A percentile compares a stretch with the other conserved stretches of the same genome.
These are phyloP conservation scores for Vitis amurensis DNA, from an alignment of 164 flowering plant genomes.

Conservation along the genomic window DNA sequence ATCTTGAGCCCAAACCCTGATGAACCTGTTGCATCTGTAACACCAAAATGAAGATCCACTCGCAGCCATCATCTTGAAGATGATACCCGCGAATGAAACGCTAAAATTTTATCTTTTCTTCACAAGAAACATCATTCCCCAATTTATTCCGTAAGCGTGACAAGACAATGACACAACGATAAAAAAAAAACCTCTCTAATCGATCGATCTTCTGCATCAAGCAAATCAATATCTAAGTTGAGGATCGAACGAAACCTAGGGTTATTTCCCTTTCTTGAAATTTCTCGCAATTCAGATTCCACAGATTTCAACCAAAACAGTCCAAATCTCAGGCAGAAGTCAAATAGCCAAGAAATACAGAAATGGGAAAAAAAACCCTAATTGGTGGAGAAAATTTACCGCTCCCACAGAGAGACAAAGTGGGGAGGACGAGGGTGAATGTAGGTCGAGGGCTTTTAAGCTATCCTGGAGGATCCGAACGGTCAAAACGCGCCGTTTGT, in stretches of 20 bases:
- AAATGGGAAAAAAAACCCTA: not conserved
- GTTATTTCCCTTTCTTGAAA: not conserved
- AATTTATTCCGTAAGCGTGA: no score
- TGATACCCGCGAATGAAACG: constrained; percentile 1
- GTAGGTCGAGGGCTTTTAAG: not conserved
- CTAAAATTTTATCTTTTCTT: not conserved
- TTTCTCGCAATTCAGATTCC: no score
- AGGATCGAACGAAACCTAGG: not conserved
- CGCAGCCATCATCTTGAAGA: constrained; percentile 21
- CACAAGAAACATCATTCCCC: no score
- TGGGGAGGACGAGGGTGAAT: not conserved
- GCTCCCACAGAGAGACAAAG: not conserved
- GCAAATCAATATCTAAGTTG: no score
- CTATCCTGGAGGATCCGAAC: not conserved
- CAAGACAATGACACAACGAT: no score
- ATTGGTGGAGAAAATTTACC: no score
- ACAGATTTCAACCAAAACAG: no score
- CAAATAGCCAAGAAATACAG: not conserved
- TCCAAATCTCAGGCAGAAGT: not conserved
- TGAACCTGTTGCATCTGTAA: constrained; percentile 58
- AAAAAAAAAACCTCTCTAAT: no score
- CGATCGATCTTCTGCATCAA: no score
- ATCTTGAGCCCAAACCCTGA: constrained; percentile 35
- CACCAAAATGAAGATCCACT: constrained; percentile 63
- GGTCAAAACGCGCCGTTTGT: constrained; percentile 16